Evolutionary conservation across 768 basidiomycete genomes (phyloP).

Genomic region (Rossbeevera mucosa): DNA sequence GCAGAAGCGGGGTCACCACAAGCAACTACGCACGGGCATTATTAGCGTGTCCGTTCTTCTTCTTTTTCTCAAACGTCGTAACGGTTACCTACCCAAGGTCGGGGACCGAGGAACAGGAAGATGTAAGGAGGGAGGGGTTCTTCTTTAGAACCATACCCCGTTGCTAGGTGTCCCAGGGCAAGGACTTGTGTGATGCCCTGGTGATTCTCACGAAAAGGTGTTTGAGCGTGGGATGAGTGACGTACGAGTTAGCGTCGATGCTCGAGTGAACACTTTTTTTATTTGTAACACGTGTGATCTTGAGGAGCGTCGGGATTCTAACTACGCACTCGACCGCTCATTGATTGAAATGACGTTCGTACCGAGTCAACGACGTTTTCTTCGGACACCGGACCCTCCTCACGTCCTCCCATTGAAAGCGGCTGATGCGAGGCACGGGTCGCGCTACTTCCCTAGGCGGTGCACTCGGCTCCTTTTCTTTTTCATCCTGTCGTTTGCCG

Average conservation of each 20-base stretch:
- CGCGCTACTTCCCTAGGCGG: slow-evolving; percentile 4
- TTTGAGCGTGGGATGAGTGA: background rate
- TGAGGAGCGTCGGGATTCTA: background rate
- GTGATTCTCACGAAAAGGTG: background rate
- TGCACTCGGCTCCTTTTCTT: slow-evolving; percentile 10
- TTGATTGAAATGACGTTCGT: slow-evolving; percentile 2
- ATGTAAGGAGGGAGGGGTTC: background rate
- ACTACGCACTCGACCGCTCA: background rate
- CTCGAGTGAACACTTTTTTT: no score
- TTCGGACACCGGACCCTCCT: slow-evolving; percentile 1
- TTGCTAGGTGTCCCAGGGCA: background rate
- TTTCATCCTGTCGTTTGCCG: slow-evolving; percentile 8
- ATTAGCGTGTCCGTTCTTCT: background rate
- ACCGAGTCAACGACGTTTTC: slow-evolving; percentile 3
- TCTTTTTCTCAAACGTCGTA: background rate
- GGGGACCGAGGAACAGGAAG: background rate
- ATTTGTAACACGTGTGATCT: no score
- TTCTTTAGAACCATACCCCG: background rate
- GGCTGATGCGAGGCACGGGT: slow-evolving; percentile 7
- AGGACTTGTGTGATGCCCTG: background rate
- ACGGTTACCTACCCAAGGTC: background rate
- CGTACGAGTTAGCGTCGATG: no score
- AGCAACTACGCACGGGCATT: background rate
- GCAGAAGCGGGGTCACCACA: background rate
- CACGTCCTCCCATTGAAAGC: slow-evolving; percentile 17